Base-by-base conservation (phyloP, 352 stramenopile species). In the Phytophthora meadii region DNA sequence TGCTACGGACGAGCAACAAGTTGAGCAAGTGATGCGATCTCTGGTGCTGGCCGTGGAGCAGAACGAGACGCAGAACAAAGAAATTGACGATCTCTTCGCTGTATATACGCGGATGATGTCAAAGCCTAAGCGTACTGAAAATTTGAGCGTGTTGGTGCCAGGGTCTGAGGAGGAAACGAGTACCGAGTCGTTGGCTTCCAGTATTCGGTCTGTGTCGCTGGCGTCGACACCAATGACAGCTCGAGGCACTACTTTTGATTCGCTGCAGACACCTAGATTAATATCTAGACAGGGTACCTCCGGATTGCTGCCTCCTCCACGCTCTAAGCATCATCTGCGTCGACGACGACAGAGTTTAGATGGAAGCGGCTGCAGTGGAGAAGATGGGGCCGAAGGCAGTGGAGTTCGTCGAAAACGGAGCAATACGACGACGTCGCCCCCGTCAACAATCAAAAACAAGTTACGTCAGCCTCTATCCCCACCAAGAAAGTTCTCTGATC, bases 321-420 rank as follows among this genome's bases (percentile, higher is more conserved):
- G 63, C 39, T 53, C 57, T 14, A 70, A 80, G 19, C 44, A 77
- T 5, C 59, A 77, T 3, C 40, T 90, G 7, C 79, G 79, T 25
- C 72, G 77, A 34, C 74, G 82, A 46, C 77, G 79, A 0, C 72
- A 84, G 25, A 86, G 72, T 52, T 56, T 79, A 3, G 77, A 87
- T 49, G 78, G 78, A n/a, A 91, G 80, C 37, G 82, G 81, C 41
- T 93, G 79, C 12, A 91, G 81, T 44, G 48, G 78, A 14, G 83
- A 89, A 42, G 76, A 88, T 47, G 74, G 60, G 11, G 84, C 79
- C 11, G 82, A 90, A 53, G 65, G 65, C 6, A 86, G 77, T 50
- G 68, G 70, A 1, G 71, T 72, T 22, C 74, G 82, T 9, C 78
- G 84, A 7, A 93, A 93, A 61, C 80, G 84, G n/a, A 91, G 81